Evolutionary conservation across 2,329 filamentous ascomycete genomes (phyloP).

Genomic region (Colletotrichum sublineola): DNA sequence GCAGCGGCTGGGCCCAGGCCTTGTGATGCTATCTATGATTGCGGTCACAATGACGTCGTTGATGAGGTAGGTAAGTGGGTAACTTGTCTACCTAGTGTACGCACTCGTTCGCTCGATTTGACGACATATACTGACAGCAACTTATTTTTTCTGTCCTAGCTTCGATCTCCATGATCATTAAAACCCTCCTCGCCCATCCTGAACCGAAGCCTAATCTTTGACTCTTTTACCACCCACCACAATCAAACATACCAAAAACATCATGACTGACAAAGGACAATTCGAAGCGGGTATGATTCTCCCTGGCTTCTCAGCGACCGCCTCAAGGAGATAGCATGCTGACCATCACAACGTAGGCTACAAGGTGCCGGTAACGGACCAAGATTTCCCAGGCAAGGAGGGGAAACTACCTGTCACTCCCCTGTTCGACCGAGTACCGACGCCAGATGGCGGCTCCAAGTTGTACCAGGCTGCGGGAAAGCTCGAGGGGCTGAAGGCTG

Average conservation of each 20-base stretch:
- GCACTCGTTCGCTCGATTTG: slow-evolving; percentile 12
- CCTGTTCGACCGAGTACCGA: slow-evolving; percentile 75
- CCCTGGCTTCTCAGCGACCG: too few relatives aligned
- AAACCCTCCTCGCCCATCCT: background rate
- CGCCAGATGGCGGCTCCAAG: slow-evolving; percentile 75
- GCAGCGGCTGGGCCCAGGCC: slow-evolving; percentile 19
- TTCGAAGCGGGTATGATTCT: slow-evolving; percentile 43
- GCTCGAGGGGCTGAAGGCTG: slow-evolving; percentile 78
- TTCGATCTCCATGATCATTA: background rate
- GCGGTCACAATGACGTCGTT: slow-evolving; percentile 42
- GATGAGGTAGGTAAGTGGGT: slow-evolving; percentile 40
- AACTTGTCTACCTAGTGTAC: slow-evolving; percentile 3
- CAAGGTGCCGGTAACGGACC: slow-evolving; percentile 55
- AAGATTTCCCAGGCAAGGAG: slow-evolving; percentile 60
- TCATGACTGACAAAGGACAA: slow-evolving; percentile 41
- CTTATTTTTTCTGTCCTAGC: background rate
- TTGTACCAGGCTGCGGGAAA: slow-evolving; percentile 83
- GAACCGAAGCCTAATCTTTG: too few relatives aligned
- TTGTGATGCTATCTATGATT: slow-evolving; percentile 28
- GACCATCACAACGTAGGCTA: slow-evolving; percentile 48
- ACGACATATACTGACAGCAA: slow-evolving; percentile 8
- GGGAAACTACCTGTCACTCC: slow-evolving; percentile 67
- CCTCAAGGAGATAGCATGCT: background rate
- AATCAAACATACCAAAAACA: background rate
- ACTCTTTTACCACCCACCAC: background rate